Evolutionary conservation across 2,329 filamentous ascomycete species (phyloP), one percentile per base, ranked within the genome.

Genomic region (Aspergillus niger): DNA sequence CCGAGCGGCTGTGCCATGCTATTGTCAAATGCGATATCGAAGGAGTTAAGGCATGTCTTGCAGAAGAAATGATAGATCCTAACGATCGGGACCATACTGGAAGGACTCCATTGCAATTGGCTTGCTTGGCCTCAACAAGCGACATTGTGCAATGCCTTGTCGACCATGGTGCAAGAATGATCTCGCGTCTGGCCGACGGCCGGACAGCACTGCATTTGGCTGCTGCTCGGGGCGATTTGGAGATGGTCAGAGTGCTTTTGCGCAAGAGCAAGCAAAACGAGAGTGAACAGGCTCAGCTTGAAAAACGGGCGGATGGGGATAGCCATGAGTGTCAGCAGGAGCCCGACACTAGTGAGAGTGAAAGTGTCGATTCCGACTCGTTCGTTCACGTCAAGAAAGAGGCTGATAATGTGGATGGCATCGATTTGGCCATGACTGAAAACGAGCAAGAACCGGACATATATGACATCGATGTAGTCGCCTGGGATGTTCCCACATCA

Each of bases 191-290:
- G 41, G 90, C 89, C 0, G 92, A 95, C 73, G 92, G 92, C 3
- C 85, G 86, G 65, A 96, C 91, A 2, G 89, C 91, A 8, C 81
- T 96, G n/a, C 92, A 96, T 74, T 79, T 96, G 30, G 91, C 91
- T 17, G 90, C 91, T 17, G 83, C 86, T 48, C 83, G 89, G 22
- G 92, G 92, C 0, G 79, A 86, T 64, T 71, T 79, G 1, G 85
- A 88, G 17, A 93, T 95, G 63, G 82, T 95, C 65, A 87, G 83
- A 63, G 85, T 88, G 7, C 78, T 96, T 11, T 84, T 96, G 71
- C 81, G 86, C 36, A 91, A 88, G 77, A 95, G 91, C 69, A 84
- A 86, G 59, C 82, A 84, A 30, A 95, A 95, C 6, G 66, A 69
- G 52, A 63, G 50, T 1, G 65, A 67, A 17, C 57, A 70, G 44